A percentile compares a stretch with the other conserved stretches of the same genome.
Evolutionary conservation across 108 stramenopile species (phyloP).

Genomic region (Skeletonema marinoi): DNA sequence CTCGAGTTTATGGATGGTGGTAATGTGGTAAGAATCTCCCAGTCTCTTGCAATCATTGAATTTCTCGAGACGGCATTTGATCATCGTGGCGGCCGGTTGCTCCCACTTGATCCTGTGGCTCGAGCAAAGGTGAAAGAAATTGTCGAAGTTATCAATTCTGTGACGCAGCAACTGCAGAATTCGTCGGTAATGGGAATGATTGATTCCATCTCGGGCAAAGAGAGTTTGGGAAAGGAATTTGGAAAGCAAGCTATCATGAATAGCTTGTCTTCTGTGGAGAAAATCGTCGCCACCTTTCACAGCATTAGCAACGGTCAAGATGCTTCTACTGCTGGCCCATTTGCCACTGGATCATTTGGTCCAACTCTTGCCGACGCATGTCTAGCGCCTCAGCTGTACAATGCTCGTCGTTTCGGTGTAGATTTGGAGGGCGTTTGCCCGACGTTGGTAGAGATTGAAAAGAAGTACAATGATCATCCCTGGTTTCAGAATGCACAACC

Average conservation of each 20-base stretch:
- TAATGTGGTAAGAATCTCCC: slow-evolving; percentile 42
- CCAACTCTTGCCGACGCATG: slow-evolving; percentile 80
- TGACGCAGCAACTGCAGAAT: slow-evolving; percentile 81
- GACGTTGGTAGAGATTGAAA: slow-evolving; percentile 56
- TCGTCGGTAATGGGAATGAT: slow-evolving; percentile 28
- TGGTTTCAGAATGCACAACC: slow-evolving; percentile 62
- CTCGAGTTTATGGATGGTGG: slow-evolving; percentile 61
- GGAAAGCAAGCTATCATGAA: slow-evolving; percentile 47
- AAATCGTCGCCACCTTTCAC: slow-evolving; percentile 33
- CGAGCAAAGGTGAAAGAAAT: slow-evolving; percentile 60
- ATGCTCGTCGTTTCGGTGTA: slow-evolving; percentile 66
- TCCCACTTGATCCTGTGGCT: slow-evolving; percentile 50
- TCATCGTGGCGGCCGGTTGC: slow-evolving; percentile 28
- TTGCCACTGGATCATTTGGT: slow-evolving; percentile 61
- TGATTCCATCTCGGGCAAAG: slow-evolving; percentile 32
- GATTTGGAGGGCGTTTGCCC: slow-evolving; percentile 63
- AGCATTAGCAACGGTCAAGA: neutral
- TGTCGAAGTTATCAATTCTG: slow-evolving; percentile 62
- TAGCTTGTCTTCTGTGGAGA: slow-evolving; percentile 62
- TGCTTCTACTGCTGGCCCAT: slow-evolving; percentile 48
- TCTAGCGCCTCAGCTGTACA: slow-evolving; percentile 71
- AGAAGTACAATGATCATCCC: slow-evolving; percentile 50
- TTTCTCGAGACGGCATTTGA: slow-evolving; percentile 76
- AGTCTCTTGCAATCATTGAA: slow-evolving; percentile 82
- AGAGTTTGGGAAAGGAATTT: slow-evolving; percentile 43